Conservation (phyloP, 2,329 filamentous ascomycete genomes). For the Torrubiella hemipterigena region DNA sequence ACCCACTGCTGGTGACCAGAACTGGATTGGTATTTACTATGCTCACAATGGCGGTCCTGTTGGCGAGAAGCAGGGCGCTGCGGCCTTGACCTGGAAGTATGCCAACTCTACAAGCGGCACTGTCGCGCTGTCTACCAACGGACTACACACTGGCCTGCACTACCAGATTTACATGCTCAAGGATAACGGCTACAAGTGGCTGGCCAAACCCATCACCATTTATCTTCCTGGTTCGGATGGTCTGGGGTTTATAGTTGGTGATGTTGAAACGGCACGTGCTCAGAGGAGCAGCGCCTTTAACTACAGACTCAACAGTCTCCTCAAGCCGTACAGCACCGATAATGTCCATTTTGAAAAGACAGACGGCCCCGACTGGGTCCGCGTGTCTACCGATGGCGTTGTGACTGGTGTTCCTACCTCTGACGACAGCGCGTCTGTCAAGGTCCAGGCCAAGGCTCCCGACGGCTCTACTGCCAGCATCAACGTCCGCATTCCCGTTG, state of each 20-base stretch:
- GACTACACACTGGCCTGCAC: background rate
- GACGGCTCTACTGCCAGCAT: slow-evolving; percentile 13
- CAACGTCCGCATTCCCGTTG: slow-evolving; percentile 19
- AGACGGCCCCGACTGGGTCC: slow-evolving; percentile 15
- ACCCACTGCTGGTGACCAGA: background rate
- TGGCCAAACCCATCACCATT: background rate
- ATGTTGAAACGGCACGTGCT: background rate
- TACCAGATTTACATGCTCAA: background rate
- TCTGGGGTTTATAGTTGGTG: background rate
- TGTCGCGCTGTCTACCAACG: background rate
- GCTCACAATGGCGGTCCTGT: background rate
- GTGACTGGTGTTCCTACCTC: slow-evolving; percentile 20
- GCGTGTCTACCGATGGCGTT: slow-evolving; percentile 16
- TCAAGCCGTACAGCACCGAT: background rate
- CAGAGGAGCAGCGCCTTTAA: background rate
- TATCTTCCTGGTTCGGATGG: background rate
- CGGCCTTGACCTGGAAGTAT: background rate
- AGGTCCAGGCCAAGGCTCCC: slow-evolving; percentile 14
- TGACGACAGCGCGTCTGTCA: slow-evolving; percentile 10
- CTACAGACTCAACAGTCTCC: background rate
- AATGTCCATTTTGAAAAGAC: background rate
- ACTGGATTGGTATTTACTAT: background rate
- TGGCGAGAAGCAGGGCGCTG: background rate
- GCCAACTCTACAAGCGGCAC: background rate
- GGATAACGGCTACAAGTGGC: background rate